Percentiles rank a stretch among this genome's conserved stretches.
Evolutionary conservation across 2,329 filamentous ascomycete species (phyloP).

Genomic region (Hypoxylon sp.): DNA sequence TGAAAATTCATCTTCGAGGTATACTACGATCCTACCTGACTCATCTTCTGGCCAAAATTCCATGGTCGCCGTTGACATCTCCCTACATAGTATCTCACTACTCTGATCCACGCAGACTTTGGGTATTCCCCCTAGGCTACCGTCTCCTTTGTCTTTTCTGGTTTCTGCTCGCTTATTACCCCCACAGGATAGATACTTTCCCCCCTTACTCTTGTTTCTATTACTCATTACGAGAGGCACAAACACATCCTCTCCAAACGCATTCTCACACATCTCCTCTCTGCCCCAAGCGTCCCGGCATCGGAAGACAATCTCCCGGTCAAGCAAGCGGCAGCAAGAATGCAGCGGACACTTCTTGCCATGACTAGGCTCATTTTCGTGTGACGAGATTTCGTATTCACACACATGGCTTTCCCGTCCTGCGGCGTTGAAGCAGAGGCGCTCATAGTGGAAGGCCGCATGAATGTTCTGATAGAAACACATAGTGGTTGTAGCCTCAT

Average conservation of each 20-base stretch:
- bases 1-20: constrained; percentile 8
- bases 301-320: constrained; percentile 17
- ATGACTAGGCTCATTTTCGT: neutral
- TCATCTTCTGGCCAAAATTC: constrained; percentile 31
- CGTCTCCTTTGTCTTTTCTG: no score
- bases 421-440: constrained; percentile 23
- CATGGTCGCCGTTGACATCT: neutral
- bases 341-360: constrained; percentile 26
- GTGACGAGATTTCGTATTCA: neutral
- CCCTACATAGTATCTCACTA: no score
- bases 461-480: constrained; percentile 41
- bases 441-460: constrained; percentile 26
- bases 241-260: constrained; percentile 29
- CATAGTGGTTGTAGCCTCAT: constrained; percentile 16
- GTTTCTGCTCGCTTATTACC: neutral
- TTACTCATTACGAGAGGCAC: constrained; percentile 13
- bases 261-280: neutral
- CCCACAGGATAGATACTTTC: neutral
- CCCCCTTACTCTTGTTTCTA: neutral
- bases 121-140: neutral
- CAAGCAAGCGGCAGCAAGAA: constrained; percentile 35
- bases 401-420: constrained; percentile 29
- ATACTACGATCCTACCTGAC: constrained; percentile 11
- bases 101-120: neutral
- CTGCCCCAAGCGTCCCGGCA: neutral